Conservation (phyloP, 2,329 filamentous ascomycete species). For the Diaporthe nobilis region DNA sequence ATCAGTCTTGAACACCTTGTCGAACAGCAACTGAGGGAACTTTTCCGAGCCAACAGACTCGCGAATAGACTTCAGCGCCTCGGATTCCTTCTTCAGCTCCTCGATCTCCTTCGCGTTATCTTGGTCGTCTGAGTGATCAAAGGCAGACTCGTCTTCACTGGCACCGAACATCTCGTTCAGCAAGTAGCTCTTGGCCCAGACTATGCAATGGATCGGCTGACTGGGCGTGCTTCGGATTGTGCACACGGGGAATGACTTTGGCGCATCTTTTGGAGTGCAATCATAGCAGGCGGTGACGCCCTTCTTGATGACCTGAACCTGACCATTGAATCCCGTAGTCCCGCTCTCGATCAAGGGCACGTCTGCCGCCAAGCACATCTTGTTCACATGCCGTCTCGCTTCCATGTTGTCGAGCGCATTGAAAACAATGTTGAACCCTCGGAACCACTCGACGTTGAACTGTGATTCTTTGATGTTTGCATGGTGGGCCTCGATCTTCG, state of each 20-base stretch:
- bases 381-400: slow-evolving; percentile 93
- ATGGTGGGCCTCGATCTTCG: slow-evolving; percentile 89
- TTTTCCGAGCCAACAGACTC: slow-evolving; percentile 82
- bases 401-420: slow-evolving; percentile 98
- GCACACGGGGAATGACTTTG: slow-evolving; percentile 95
- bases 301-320: slow-evolving; percentile 97
- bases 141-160: slow-evolving; percentile 86
- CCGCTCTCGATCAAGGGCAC: slow-evolving; percentile 96
- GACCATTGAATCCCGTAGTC: slow-evolving; percentile 97
- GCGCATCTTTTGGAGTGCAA: slow-evolving; percentile 89
- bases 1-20: slow-evolving; percentile 92
- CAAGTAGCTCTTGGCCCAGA: slow-evolving; percentile 98
- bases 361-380: slow-evolving; percentile 94
- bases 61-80: slow-evolving; percentile 86
- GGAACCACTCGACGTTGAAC: slow-evolving; percentile 93
- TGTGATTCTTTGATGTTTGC: slow-evolving; percentile 93
- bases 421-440: slow-evolving; percentile 87
- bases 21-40: slow-evolving; percentile 86
- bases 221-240: slow-evolving; percentile 97
- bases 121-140: slow-evolving; percentile 84
- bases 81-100: slow-evolving; percentile 86
- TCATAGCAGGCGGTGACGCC: slow-evolving; percentile 96
- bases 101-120: slow-evolving; percentile 92
- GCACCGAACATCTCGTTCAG: slow-evolving; percentile 94
- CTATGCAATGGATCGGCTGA: slow-evolving; percentile 98